Percentiles rank a stretch among this genome's conserved stretches.
phyloP scores from a whole-genome alignment of 2,329 filamentous ascomycete genomes.

The Xylaria sp. region DNA sequence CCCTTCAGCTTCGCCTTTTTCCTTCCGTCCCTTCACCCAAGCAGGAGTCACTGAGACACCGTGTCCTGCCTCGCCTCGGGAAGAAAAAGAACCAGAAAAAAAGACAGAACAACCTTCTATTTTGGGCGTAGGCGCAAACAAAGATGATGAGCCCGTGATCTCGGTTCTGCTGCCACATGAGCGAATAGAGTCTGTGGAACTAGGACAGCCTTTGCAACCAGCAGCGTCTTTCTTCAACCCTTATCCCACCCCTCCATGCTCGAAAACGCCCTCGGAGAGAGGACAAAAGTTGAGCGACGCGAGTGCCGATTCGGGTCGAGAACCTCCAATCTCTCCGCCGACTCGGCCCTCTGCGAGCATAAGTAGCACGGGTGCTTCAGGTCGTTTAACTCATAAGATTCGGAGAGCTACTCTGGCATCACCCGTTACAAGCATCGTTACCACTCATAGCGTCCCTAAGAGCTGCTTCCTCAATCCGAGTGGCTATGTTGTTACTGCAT shows the following conservation, averaged over 20 bases:
- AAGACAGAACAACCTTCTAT: constrained; percentile 39
- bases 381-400: constrained; percentile 55
- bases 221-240: constrained; percentile 51
- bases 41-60: constrained; percentile 51
- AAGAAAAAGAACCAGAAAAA: constrained; percentile 46
- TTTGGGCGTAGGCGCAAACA: constrained; percentile 40
- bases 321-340: constrained; percentile 49
- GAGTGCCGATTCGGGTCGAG: constrained; percentile 52
- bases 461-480: constrained; percentile 76
- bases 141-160: constrained; percentile 43
- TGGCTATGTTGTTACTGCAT: constrained; percentile 61
- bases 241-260: constrained; percentile 69
- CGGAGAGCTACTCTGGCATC: constrained; percentile 60
- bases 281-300: constrained; percentile 55
- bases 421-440: constrained; percentile 72
- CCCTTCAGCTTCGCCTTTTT: constrained; percentile 67
- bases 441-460: constrained; percentile 71
- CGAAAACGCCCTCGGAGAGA: constrained; percentile 58
- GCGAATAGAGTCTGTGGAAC: constrained; percentile 50
- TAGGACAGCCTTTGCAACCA: constrained; percentile 46
- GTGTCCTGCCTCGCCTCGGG: constrained; percentile 51
- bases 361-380: constrained; percentile 55
- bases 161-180: constrained; percentile 54
- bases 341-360: constrained; percentile 52
- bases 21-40: constrained; percentile 53